Evolutionary conservation across 2,329 filamentous ascomycete genomes (phyloP).

Genomic region (Fusarium sp.): DNA sequence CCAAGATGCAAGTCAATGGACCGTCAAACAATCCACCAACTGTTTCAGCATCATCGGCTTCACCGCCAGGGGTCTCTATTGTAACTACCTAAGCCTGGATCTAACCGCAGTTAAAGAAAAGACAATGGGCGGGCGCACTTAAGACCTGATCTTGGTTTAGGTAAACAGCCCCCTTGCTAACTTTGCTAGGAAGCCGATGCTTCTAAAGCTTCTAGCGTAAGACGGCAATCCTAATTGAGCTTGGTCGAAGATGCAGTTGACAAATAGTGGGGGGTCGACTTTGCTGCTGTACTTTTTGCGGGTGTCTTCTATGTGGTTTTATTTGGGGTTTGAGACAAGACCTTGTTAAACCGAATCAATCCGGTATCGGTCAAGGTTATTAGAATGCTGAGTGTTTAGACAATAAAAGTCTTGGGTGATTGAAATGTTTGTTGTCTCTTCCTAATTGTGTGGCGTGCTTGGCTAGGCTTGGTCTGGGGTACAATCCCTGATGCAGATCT

Average conservation of each 20-base stretch:
- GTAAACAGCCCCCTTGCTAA: conserved; percentile 1
- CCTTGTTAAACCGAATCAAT: neutral
- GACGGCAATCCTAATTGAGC: conserved; percentile 21
- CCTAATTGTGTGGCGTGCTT: conserved; percentile 12
- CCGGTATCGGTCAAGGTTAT: neutral
- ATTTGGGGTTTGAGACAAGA: neutral
- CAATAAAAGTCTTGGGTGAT: neutral
- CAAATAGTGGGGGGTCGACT: conserved; percentile 24
- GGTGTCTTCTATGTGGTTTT: neutral
- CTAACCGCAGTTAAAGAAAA: neutral
- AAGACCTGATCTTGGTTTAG: neutral
- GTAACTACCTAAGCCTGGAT: neutral
- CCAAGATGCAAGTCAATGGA: neutral
- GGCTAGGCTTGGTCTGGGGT: conserved; percentile 10
- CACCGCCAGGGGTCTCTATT: conserved; percentile 6
- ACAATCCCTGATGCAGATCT: conserved; percentile 33
- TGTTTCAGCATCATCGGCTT: conserved; percentile 9
- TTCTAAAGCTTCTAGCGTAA: conserved; percentile 44
- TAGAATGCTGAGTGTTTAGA: neutral
- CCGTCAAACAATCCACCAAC: neutral
- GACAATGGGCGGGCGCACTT: neutral
- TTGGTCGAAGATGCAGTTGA: conserved; percentile 4
- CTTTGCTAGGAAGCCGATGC: conserved; percentile 22
- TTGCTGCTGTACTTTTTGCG: neutral
- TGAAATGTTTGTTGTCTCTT: neutral